Evolutionary conservation across 495 filamentous ascomycete genomes (phyloP).

Genomic region (Xylaria sp.): DNA sequence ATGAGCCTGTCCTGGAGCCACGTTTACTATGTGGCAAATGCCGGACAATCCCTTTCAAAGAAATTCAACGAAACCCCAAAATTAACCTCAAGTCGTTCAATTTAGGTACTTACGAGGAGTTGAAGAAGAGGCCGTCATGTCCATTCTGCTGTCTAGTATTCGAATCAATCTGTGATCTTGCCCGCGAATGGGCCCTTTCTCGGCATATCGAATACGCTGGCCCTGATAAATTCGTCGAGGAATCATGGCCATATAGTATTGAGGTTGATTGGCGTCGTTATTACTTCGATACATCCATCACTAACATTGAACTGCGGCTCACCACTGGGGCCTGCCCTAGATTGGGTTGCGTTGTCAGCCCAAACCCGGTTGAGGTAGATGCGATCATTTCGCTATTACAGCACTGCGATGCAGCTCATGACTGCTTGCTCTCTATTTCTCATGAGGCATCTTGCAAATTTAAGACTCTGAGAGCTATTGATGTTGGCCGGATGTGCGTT

Average conservation of each 20-base stretch:
- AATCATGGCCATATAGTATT: not conserved
- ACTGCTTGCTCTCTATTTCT: not conserved
- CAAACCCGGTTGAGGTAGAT: not conserved
- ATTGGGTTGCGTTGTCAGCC: not conserved
- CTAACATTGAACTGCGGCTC: too few species aligned
- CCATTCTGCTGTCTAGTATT: not conserved
- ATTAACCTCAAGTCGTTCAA: not conserved
- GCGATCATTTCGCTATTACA: not conserved
- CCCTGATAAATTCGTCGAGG: not conserved
- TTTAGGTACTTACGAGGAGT: not conserved
- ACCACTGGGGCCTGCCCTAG: not conserved
- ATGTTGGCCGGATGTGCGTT: not conserved
- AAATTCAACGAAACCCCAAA: not conserved
- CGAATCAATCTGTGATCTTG: too few species aligned
- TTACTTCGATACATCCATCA: too few species aligned
- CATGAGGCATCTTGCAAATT: not conserved
- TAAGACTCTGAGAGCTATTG: not conserved
- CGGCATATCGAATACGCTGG: not conserved
- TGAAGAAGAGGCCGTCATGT: not conserved
- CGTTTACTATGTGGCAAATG: not conserved
- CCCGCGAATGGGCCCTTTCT: not conserved
- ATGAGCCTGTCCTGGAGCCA: too few species aligned
- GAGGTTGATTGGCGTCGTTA: not conserved
- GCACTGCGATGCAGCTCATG: not conserved
- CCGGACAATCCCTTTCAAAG: not conserved